A percentile compares a stretch with the other conserved stretches of the same genome.
phyloP scores from a whole-genome alignment of 768 basidiomycete genomes.

The Kwoniella heveanensis region DNA sequence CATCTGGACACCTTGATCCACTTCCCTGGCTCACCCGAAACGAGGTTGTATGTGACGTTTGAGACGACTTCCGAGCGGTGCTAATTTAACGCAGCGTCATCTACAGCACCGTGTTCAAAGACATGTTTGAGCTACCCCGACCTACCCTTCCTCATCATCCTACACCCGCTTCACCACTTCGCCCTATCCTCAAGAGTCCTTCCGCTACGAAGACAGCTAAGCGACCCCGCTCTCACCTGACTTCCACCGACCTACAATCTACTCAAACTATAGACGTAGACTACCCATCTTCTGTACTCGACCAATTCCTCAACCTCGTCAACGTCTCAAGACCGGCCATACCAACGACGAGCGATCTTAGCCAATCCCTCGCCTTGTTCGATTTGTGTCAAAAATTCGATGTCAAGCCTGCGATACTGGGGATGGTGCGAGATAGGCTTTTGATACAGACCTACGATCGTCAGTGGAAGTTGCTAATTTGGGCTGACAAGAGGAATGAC shows the following conservation, averaged over 20 bases:
- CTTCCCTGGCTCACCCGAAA: too few relatives aligned
- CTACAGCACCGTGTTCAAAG: conserved; percentile 1
- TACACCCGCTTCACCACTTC: too few relatives aligned
- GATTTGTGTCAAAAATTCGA: conserved; percentile 11
- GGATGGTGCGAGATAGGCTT: neutral
- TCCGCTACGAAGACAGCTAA: too few relatives aligned
- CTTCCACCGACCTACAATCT: too few relatives aligned
- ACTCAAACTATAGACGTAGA: neutral
- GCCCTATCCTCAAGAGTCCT: too few relatives aligned
- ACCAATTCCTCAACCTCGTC: conserved; percentile 10
- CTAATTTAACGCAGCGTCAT: too few relatives aligned
- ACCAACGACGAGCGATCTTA: neutral
- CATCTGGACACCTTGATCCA: too few relatives aligned
- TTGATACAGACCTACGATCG: neutral
- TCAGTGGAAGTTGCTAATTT: neutral
- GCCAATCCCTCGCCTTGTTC: neutral
- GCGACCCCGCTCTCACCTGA: too few relatives aligned
- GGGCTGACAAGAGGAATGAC: neutral
- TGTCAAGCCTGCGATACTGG: neutral
- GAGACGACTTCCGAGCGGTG: too few relatives aligned
- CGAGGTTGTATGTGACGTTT: too few relatives aligned
- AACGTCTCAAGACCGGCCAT: conserved; percentile 3
- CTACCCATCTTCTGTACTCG: neutral
- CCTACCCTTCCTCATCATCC: too few relatives aligned
- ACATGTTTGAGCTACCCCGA: conserved; percentile 7